Conservation (phyloP, 2,329 filamentous ascomycete species). For the Aspergillus neoniger region DNA sequence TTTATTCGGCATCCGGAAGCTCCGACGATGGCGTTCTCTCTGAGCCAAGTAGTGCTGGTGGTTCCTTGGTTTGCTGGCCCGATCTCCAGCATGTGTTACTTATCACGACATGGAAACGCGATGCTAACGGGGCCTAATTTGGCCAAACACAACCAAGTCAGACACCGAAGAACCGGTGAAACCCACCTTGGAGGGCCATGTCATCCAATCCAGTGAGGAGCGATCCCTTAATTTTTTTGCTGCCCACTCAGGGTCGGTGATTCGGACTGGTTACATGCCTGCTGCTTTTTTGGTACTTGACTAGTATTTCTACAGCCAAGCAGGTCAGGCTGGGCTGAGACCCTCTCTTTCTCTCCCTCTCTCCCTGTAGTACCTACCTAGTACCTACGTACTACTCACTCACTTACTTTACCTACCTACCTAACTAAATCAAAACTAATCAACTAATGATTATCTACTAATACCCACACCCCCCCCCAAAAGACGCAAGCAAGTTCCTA, state of each 20-base stretch:
- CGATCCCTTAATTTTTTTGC: neutral
- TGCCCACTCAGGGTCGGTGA: neutral
- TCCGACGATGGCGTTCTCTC: neutral
- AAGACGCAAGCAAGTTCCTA: no score
- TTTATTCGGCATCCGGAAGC: slow-evolving; percentile 2
- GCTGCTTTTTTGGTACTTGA: no score
- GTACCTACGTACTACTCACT: neutral
- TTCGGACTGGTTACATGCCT: no score
- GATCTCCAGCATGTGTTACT: slow-evolving; percentile 1
- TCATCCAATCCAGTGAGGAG: neutral
- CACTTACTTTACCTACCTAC: no score
- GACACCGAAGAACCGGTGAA: neutral
- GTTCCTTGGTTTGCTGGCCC: slow-evolving; percentile 1
- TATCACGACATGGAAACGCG: neutral
- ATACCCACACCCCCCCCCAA: no score
- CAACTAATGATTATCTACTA: no score
- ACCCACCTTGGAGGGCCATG: neutral
- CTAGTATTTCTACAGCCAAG: no score
- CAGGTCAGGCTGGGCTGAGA: no score
- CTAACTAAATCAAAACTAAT: no score
- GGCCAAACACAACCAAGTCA: neutral
- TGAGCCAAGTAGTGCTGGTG: neutral
- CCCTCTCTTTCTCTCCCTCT: neutral
- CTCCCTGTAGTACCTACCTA: neutral
- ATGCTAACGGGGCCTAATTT: neutral